These are phyloP conservation scores for Fusarium goolgardi DNA, from an alignment of 2,329 filamentous ascomycete genomes.

Conservation along the genomic window DNA sequence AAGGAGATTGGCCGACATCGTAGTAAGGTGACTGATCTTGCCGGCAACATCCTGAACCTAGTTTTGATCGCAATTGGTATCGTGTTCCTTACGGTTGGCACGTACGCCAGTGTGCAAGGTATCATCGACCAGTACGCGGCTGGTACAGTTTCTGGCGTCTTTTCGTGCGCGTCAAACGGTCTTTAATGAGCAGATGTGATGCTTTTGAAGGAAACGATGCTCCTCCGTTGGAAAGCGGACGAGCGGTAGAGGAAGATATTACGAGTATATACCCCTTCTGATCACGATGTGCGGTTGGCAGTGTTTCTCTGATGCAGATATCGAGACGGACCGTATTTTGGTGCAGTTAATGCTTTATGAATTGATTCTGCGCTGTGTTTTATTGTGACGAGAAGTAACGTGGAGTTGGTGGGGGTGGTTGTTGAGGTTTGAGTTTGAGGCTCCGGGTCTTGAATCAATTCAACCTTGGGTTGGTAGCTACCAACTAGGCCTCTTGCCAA, in stretches of 20 bases:
- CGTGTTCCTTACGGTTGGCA: conserved; percentile 85
- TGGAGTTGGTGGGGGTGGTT: conserved; percentile 12
- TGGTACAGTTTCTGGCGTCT: conserved; percentile 75
- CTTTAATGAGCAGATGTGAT: conserved; percentile 55
- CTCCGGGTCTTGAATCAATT: conserved; percentile 9
- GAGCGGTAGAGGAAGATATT: conserved; percentile 5
- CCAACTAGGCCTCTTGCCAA: conserved; percentile 30
- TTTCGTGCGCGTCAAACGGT: conserved; percentile 78
- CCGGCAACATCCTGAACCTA: conserved; percentile 75
- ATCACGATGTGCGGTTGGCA: conserved; percentile 2
- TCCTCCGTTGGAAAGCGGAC: neutral
- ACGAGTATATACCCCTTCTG: conserved; percentile 21
- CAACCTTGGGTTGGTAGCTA: neutral
- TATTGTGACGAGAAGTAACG: neutral
- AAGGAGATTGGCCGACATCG: conserved; percentile 63
- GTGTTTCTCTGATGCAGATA: neutral
- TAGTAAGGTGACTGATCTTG: conserved; percentile 61
- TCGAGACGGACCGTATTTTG: neutral
- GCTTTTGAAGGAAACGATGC: neutral
- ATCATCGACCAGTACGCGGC: conserved; percentile 78
- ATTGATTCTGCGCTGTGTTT: neutral
- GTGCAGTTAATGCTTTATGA: neutral
- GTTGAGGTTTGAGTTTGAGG: conserved; percentile 18
- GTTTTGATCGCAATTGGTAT: conserved; percentile 78
- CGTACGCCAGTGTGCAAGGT: conserved; percentile 80